Evolutionary conservation across 495 filamentous ascomycete species (phyloP), one percentile per base, ranked within the genome.

Genomic region (Penicillium desertorum): DNA sequence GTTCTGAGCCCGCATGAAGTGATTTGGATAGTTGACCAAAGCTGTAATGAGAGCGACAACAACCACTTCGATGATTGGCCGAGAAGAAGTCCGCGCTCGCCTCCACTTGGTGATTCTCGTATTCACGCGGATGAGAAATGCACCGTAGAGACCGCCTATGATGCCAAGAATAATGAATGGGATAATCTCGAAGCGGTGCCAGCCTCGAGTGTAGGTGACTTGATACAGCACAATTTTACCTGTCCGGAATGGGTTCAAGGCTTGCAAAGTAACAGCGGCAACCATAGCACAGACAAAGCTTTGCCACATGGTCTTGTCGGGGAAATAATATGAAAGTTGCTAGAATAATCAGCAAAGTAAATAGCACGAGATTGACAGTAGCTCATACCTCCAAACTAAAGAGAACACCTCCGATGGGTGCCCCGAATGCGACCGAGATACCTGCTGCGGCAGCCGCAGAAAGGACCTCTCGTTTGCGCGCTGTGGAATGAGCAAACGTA

Each of bases 281-380:
- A 96, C 88, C 92, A 98, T 98, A 64, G 94, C 94, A 64, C 93
- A 96, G 17, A 98, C 94, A 73, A 98, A 98, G 68, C 91, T 96
- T 68, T 97, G 93, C 94, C 94, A 98, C 94, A 98, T 98, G 1
- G 94, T 96, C 69, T 97, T 98, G 66, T 98, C 94, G 1, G 94
- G 94, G 61, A 98, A 98, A 71, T 98, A 98, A 75, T 98, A 98
- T 2, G 91, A 96, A 12, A 98, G 75, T 81, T 97, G 93, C 82
- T 84, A 39, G 7, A 27, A 32, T 51, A 51, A 50, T 63, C 36
- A 67, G 57, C 23, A 61, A 51, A 42, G 19, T 8, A 44, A 22
- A 42, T 16, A 34, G 27, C 46, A 25, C 11, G 42, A 47, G 30
- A 49, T 25, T 10, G 14, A 19, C 5, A 55, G 72, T 20, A n/a